Conservation (phyloP, 331 rosid species). For the Erythrophleum ivorense region DNA sequence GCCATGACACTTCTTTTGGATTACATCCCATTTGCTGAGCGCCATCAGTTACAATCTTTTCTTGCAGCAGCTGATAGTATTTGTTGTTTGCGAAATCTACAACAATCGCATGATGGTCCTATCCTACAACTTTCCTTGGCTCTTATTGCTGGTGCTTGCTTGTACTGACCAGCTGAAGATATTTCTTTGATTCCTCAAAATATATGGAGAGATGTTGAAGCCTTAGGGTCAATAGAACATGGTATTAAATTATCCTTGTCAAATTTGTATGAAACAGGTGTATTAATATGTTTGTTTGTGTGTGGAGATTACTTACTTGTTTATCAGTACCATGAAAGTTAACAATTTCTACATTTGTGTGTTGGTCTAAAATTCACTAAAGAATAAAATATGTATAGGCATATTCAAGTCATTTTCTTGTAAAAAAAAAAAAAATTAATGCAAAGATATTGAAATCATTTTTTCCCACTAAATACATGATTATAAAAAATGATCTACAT, state of each 20-base stretch:
- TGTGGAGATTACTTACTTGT: too few relatives aligned
- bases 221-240: constrained; percentile 62
- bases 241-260: constrained; percentile 52
- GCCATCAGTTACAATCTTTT: constrained; percentile 74
- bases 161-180: constrained; percentile 79
- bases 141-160: constrained; percentile 81
- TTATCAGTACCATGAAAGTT: too few relatives aligned
- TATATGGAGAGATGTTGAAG: constrained; percentile 79
- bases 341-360: too few relatives aligned
- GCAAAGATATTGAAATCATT: too few relatives aligned
- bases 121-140: constrained; percentile 80
- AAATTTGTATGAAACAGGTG: constrained; percentile 15
- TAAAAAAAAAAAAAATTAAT: too few relatives aligned
- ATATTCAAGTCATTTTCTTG: too few relatives aligned
- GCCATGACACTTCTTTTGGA: constrained; percentile 80
- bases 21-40: constrained; percentile 81
- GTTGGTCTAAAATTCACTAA: too few relatives aligned
- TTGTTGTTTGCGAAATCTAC: constrained; percentile 61
- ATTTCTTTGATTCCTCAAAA: constrained; percentile 77
- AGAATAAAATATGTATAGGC: too few relatives aligned
- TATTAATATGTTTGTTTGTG: constrained; percentile 20
- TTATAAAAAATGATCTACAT: too few relatives aligned
- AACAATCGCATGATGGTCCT: constrained; percentile 70
- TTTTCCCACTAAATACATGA: too few relatives aligned
- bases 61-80: constrained; percentile 74